Evolutionary conservation across 225 moss, liverwort and hornwort genomes (phyloP), one percentile per base, ranked within the genome.

Genomic region (Rhytidiadelphus loreus): DNA sequence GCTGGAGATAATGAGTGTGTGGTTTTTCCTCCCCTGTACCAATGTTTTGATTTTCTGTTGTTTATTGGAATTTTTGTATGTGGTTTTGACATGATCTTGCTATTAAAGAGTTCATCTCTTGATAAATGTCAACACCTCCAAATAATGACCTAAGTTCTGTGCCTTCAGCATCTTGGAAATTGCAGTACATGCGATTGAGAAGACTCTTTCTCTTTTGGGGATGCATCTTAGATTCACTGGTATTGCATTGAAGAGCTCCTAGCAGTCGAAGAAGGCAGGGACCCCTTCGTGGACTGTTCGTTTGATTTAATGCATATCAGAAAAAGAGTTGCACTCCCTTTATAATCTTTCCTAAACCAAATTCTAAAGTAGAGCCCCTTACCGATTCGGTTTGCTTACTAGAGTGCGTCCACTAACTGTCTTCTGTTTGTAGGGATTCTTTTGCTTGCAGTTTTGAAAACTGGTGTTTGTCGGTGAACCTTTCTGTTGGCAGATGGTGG

Each of bases 1-100:
- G 86, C 93, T 99, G 89, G 99, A 99, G 90, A 96, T 97, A 95
- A 97, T 99, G 99, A 99, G 97, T 99, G 95, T 94, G 98, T 96
- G 90, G 87, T 87, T 89, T 89, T 91, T 85, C 83, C 85, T 92
- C 70, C 83, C 88, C 86, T 88, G 75, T 78, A 11, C 83, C 60
- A 77, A 77, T 80, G 77, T 66, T 84, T 84, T 52, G 26, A 18
- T 44, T 46, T 73, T 74, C 28, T 73, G 33, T 68, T 71, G 33
- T 78, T 80, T 53, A 9, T 41, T 85, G 22, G 52, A 50, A 28
- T 57, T 63, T 65, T 50, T 66, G 37, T 13, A 35, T 25, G 41
- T 74, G 73, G 18, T 30, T 70, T 58, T 80, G 70, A 58, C 46
- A 77, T 69, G 83, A 73, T 83, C 78, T 22, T 83, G 26, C 83